Conservation (phyloP, 768 basidiomycete species). For the Hemileccinum rubropunctum region DNA sequence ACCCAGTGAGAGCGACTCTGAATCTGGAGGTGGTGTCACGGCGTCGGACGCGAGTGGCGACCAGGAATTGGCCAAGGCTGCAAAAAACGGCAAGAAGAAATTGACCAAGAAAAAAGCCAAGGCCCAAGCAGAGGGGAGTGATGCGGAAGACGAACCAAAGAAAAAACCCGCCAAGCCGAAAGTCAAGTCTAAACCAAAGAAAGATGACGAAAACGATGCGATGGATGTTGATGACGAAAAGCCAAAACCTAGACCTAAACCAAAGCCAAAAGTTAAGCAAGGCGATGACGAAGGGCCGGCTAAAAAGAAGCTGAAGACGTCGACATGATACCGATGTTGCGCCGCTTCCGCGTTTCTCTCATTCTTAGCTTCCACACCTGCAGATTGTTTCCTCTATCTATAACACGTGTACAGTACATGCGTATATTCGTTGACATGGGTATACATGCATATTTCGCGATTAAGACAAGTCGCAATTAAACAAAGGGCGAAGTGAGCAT, state of each 20-base stretch:
- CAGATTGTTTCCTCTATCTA: conserved; percentile 9
- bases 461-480: conserved; percentile 8
- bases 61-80: conserved; percentile 50
- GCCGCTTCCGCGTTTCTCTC: neutral
- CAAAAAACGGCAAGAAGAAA: conserved; percentile 36
- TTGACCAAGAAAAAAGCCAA: conserved; percentile 44
- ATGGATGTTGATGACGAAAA: conserved; percentile 51
- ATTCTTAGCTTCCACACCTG: neutral
- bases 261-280: conserved; percentile 35
- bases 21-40: conserved; percentile 62
- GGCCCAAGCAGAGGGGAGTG: conserved; percentile 40
- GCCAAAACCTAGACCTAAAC: conserved; percentile 42
- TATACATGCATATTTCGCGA: conserved; percentile 9
- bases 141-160: conserved; percentile 45
- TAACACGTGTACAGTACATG: conserved; percentile 24
- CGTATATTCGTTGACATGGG: conserved; percentile 12
- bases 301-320: conserved; percentile 74
- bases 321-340: conserved; percentile 26
- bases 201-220: conserved; percentile 42
- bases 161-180: conserved; percentile 47
- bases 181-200: conserved; percentile 38
- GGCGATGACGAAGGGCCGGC: conserved; percentile 51
- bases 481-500: neutral
- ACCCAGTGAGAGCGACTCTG: conserved; percentile 70
- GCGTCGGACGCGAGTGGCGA: conserved; percentile 87